A percentile compares a stretch with the other conserved stretches of the same genome.
These are phyloP conservation scores for Cryptococcus neoformans DNA, from an alignment of 1,284 basidiomycete species.

Conservation along the genomic window DNA sequence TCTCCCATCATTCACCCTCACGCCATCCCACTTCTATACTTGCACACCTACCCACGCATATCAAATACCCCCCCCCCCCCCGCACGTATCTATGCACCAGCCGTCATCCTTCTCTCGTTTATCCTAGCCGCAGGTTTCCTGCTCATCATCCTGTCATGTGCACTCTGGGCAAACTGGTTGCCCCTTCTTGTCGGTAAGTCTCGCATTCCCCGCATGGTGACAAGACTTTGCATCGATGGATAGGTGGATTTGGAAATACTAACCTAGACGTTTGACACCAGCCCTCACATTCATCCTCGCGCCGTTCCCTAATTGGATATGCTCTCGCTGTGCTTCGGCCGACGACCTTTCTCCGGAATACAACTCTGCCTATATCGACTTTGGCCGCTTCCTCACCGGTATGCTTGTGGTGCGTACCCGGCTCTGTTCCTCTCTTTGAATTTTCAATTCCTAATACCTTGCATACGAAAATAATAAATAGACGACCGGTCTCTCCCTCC, in stretches of 20 bases:
- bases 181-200: conserved; percentile 90
- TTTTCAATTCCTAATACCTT: background rate
- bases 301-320: conserved; percentile 88
- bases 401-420: conserved; percentile 66
- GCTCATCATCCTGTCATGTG: conserved; percentile 96
- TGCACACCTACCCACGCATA: too few species aligned
- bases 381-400: conserved; percentile 92
- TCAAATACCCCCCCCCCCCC: too few species aligned
- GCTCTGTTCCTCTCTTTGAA: background rate
- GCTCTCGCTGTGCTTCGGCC: conserved; percentile 53
- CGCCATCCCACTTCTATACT: too few species aligned
- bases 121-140: conserved; percentile 95
- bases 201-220: background rate
- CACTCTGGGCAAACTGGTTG: conserved; percentile 95
- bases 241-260: too few species aligned
- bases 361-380: conserved; percentile 69
- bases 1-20: too few species aligned
- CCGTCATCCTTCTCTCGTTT: conserved; percentile 91
- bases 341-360: conserved; percentile 58
- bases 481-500: conserved; percentile 83
- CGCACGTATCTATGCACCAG: conserved; percentile 31
- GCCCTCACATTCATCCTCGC: conserved; percentile 94
- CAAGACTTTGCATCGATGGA: background rate
- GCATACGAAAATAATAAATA: conserved; percentile 5
- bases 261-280: conserved; percentile 40